A percentile compares a stretch with the other conserved stretches of the same genome.
These are phyloP conservation scores for Hymenoscyphus occultus DNA, from an alignment of 2,329 filamentous ascomycete species.

Conservation along the genomic window DNA sequence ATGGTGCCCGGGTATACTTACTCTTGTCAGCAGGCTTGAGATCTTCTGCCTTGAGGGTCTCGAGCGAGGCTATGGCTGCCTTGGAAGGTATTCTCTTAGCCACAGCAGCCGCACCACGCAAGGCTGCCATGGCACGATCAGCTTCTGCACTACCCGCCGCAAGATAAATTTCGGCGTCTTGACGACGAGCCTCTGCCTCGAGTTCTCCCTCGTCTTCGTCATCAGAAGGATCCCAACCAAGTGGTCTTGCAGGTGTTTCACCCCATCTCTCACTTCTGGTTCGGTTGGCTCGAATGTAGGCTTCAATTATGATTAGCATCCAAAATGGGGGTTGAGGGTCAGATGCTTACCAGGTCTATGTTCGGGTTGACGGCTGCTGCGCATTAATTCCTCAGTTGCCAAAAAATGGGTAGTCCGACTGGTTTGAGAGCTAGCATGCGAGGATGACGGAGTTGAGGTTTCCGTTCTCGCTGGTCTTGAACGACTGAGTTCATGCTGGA, in stretches of 20 bases:
- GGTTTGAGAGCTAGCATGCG: neutral
- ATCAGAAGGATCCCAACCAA: conserved; percentile 12
- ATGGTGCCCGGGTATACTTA: conserved; percentile 23
- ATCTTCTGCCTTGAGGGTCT: conserved; percentile 30
- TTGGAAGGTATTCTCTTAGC: conserved; percentile 32
- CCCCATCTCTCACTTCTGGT: neutral
- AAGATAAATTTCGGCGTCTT: conserved; percentile 13
- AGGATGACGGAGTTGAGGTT: neutral
- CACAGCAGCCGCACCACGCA: conserved; percentile 25
- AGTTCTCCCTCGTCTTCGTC: conserved; percentile 23
- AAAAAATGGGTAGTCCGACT: neutral
- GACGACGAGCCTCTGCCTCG: conserved; percentile 11
- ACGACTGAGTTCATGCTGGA: neutral
- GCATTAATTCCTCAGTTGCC: neutral
- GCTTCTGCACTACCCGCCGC: conserved; percentile 17
- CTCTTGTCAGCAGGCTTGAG: conserved; percentile 30
- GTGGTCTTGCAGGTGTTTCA: neutral
- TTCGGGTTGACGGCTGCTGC: neutral
- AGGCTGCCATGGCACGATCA: conserved; percentile 24
- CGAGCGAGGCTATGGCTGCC: conserved; percentile 32
- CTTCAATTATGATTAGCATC: neutral
- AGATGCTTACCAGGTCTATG: neutral
- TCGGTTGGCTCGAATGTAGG: neutral
- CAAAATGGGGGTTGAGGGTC: neutral
- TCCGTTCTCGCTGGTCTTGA: neutral